Conservation (phyloP, 768 basidiomycete species). For the Gyrodon lividus region DNA sequence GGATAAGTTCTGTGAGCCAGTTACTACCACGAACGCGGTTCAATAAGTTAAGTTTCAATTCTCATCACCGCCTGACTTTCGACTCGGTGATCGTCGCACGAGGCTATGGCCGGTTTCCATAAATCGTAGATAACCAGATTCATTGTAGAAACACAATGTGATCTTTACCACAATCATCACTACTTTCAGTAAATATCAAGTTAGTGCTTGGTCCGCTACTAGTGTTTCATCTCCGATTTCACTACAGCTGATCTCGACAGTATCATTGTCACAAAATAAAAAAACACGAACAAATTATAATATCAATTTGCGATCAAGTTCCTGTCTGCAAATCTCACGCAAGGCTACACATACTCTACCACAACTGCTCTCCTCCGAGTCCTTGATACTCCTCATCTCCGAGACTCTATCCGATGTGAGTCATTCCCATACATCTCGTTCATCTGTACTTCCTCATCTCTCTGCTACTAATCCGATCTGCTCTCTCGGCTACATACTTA, state of each 20-base stretch:
- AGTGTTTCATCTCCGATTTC: constrained; percentile 35
- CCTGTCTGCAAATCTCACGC: neutral
- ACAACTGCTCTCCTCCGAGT: too few relatives aligned
- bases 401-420: too few relatives aligned
- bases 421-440: neutral
- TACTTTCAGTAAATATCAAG: too few relatives aligned
- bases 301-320: too few relatives aligned
- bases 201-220: neutral
- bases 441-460: too few relatives aligned
- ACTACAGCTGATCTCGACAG: constrained; percentile 20
- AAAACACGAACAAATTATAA: too few relatives aligned
- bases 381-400: too few relatives aligned
- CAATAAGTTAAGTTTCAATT: too few relatives aligned
- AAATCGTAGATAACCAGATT: neutral
- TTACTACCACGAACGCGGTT: constrained; percentile 26
- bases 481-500: constrained; percentile 11
- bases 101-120: constrained; percentile 15
- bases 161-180: too few relatives aligned
- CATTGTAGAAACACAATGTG: too few relatives aligned
- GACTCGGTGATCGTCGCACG: constrained; percentile 29
- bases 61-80: constrained; percentile 11
- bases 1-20: constrained; percentile 7
- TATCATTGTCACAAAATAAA: too few relatives aligned
- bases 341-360: neutral
- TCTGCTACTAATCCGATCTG: too few relatives aligned